Evolutionary conservation across 108 stramenopile genomes (phyloP), one percentile per base, ranked within the genome.

Genomic region (Cyclotella kingstonii): DNA sequence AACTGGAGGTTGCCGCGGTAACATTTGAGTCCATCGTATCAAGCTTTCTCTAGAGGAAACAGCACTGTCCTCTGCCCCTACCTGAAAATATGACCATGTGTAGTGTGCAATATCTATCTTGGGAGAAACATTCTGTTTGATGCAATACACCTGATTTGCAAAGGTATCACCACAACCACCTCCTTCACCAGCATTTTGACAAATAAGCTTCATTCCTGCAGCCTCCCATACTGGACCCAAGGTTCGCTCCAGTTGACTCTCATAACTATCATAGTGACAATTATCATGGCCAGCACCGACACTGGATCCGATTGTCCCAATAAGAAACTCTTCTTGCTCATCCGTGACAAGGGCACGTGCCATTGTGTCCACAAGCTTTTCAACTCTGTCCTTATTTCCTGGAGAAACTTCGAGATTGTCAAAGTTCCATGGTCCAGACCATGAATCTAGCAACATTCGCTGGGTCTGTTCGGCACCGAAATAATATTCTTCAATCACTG

Each of bases 71-170:
- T 41, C 10, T 9, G 27, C 30, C 2, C 66, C 66, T 12, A 54
- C 66, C 46, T 80, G 76, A 23, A 80, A 80, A 41, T 80, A 80
- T 17, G 76, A 73, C 79, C 78, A 79, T 4, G 73, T 70, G 25
- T 75, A 79, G 44, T 79, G 78, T 4, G 55, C 78, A 29, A 79
- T 70, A 61, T 79, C 78, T 12, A 70, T 48, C 4, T 75, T 45
- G 0, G 68, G 78, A 2, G 69, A 69, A 10, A 70, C 78, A 39
- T 69, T 79, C 19, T 79, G 78, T 26, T 74, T 63, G 31, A 79
- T 63, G 40, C 78, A 79, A 21, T 50, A 70, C 0, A 70, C 68
- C 33, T 79, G 78, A 49, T 79, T 79, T 3, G 49, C 19, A 59
- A 60, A 64, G 23, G 38, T 43, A 52, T 79, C 78, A 10, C 78